phyloP scores from a whole-genome alignment of 1,284 basidiomycete genomes.

The Trichosporon sp. region DNA sequence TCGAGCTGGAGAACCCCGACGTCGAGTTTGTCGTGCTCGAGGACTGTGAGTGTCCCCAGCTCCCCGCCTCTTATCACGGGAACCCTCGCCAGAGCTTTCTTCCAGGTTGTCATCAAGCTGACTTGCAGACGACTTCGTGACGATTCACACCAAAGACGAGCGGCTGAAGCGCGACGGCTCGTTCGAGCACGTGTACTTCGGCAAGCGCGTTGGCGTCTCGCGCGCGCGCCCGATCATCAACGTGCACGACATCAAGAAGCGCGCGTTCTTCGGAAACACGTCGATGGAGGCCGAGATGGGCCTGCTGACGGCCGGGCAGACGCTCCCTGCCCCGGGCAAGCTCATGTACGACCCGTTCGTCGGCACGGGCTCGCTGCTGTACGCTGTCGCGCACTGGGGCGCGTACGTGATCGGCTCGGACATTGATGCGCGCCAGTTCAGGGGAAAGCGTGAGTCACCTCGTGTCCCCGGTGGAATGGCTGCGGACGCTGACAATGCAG shows the following conservation, averaged over 20 bases:
- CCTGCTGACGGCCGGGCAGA: constrained; percentile 92
- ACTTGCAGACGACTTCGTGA: constrained; percentile 31
- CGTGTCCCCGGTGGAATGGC: too few species aligned
- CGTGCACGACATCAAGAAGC: constrained; percentile 81
- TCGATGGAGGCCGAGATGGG: constrained; percentile 97
- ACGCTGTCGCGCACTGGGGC: constrained; percentile 78
- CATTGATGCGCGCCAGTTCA: constrained; percentile 95
- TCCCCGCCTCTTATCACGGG: too few species aligned
- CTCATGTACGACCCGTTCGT: constrained; percentile 94
- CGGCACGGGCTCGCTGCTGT: constrained; percentile 94
- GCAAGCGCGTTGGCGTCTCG: constrained; percentile 74
- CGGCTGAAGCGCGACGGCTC: constrained; percentile 57
- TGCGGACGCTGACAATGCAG: constrained; percentile 30
- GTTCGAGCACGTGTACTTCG: constrained; percentile 70
- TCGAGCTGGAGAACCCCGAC: constrained; percentile 77
- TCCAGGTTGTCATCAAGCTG: background rate
- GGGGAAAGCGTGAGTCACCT: constrained; percentile 65
- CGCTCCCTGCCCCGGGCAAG: constrained; percentile 79
- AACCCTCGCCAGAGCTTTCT: background rate
- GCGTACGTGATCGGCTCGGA: constrained; percentile 86
- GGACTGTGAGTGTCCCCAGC: constrained; percentile 61
- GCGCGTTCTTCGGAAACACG: constrained; percentile 89
- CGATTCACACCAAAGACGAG: constrained; percentile 24
- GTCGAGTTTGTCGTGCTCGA: constrained; percentile 77
- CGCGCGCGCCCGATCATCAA: constrained; percentile 64